phyloP scores from a whole-genome alignment of 2,329 filamentous ascomycete genomes.

The Penicillium polonicum region DNA sequence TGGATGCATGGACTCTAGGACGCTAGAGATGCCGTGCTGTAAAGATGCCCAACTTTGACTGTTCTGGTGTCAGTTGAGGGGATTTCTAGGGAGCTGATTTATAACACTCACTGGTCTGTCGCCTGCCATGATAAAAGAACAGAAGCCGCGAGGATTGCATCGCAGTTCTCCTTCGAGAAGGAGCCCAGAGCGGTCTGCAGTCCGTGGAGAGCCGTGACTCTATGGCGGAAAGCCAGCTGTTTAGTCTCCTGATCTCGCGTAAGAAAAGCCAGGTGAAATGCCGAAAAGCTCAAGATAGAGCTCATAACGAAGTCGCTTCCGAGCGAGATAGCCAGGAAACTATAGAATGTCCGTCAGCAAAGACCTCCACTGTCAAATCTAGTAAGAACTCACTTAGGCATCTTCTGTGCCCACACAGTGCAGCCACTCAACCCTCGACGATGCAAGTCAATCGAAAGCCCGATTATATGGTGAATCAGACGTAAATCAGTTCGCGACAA shows the following conservation, averaged over 20 bases:
- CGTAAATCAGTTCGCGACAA: slow-evolving; percentile 78
- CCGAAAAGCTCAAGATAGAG: slow-evolving; percentile 87
- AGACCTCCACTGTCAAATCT: not conserved
- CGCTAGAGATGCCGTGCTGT: slow-evolving; percentile 86
- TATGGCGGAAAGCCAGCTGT: slow-evolving; percentile 86
- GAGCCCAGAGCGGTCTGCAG: slow-evolving; percentile 81
- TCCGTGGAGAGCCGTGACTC: slow-evolving; percentile 79
- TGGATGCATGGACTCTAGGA: slow-evolving; percentile 85
- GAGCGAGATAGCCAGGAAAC: slow-evolving; percentile 78
- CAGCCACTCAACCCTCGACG: slow-evolving; percentile 75
- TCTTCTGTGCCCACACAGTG: slow-evolving; percentile 88
- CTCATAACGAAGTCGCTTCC: slow-evolving; percentile 90
- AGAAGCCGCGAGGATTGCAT: slow-evolving; percentile 87
- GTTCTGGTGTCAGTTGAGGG: slow-evolving; percentile 26
- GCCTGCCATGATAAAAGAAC: slow-evolving; percentile 94
- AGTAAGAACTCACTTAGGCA: slow-evolving; percentile 72
- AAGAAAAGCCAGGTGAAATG: slow-evolving; percentile 87
- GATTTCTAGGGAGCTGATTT: slow-evolving; percentile 16
- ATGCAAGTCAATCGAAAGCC: slow-evolving; percentile 79
- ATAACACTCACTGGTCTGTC: slow-evolving; percentile 77
- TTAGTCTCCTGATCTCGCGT: slow-evolving; percentile 81
- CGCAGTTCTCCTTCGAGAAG: slow-evolving; percentile 83
- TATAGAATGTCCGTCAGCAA: slow-evolving; percentile 41
- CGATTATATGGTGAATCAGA: slow-evolving; percentile 85
- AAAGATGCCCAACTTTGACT: slow-evolving; percentile 92